Conservation (phyloP, 352 stramenopile species). For the Phytopythium ostracodes region DNA sequence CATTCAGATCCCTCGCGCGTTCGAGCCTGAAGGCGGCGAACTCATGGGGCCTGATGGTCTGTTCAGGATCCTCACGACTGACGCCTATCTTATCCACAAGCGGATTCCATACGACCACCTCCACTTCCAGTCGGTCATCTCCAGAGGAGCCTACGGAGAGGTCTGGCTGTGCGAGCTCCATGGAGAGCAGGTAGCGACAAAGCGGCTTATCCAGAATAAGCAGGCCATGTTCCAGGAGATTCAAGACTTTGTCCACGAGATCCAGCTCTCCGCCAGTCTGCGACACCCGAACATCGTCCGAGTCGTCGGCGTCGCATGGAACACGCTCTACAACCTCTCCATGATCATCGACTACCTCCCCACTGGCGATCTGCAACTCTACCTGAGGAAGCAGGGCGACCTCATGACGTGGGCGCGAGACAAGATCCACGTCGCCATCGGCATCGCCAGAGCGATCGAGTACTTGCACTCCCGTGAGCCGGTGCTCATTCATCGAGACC, state of each 20-base stretch:
- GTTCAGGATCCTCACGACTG: constrained; percentile 18
- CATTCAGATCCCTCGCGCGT: too few relatives aligned
- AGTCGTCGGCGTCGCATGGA: constrained; percentile 56
- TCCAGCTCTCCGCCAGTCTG: constrained; percentile 29
- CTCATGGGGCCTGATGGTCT: constrained; percentile 19
- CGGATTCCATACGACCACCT: constrained; percentile 19
- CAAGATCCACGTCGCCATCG: constrained; percentile 25
- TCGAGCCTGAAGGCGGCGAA: too few relatives aligned
- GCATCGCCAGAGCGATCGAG: constrained; percentile 20
- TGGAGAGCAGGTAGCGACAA: constrained; percentile 31
- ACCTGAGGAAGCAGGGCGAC: constrained; percentile 16
- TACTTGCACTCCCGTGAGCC: constrained; percentile 23
- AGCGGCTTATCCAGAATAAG: constrained; percentile 31
- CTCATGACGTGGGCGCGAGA: constrained; percentile 25
- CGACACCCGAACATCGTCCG: constrained; percentile 44
- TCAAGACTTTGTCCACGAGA: constrained; percentile 33
- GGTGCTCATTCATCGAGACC: constrained; percentile 35
- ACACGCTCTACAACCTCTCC: constrained; percentile 24
- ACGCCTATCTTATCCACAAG: constrained; percentile 15
- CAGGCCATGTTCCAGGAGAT: constrained; percentile 24
- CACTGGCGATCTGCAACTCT: constrained; percentile 15
- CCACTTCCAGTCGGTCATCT: constrained; percentile 10
- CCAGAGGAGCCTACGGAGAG: constrained; percentile 31
- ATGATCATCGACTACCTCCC: constrained; percentile 34
- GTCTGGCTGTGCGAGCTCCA: constrained; percentile 48